Percentiles rank a stretch among this genome's conserved stretches.
phyloP scores from a whole-genome alignment of 768 basidiomycete genomes.

The Mycena olivaceomarginata region DNA sequence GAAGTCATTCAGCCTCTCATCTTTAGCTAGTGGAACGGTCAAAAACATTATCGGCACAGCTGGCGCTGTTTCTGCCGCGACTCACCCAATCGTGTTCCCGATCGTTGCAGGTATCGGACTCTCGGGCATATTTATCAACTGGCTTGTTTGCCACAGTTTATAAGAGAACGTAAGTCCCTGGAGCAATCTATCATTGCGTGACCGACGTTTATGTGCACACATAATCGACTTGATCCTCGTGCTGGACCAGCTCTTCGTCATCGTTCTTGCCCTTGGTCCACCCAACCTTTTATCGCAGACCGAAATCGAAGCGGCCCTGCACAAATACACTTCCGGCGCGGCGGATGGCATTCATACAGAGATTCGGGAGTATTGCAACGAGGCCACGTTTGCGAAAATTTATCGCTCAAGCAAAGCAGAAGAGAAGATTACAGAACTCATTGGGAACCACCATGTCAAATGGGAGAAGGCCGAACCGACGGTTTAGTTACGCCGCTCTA shows the following conservation, averaged over 20 bases:
- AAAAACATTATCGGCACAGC: neutral
- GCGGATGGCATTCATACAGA: neutral
- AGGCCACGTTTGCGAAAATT: neutral
- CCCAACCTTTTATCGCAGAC: neutral
- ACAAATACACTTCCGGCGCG: neutral
- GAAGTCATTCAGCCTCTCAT: neutral
- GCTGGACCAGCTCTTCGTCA: neutral
- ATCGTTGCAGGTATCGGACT: neutral
- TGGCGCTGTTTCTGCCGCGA: neutral
- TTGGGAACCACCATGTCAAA: neutral
- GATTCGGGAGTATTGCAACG: constrained; percentile 4
- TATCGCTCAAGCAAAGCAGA: neutral
- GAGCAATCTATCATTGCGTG: neutral
- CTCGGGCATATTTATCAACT: neutral
- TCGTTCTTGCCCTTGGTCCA: neutral
- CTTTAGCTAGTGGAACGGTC: neutral
- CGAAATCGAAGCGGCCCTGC: neutral
- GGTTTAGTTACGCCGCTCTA: neutral
- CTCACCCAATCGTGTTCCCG: neutral
- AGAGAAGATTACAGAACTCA: neutral
- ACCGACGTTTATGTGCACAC: neutral
- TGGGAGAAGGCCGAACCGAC: neutral
- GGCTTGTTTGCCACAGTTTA: constrained; percentile 6
- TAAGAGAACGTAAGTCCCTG: constrained; percentile 5
- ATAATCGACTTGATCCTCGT: neutral